Conservation (phyloP, 495 filamentous ascomycete genomes). For the Sabuloglossum arenarium region DNA sequence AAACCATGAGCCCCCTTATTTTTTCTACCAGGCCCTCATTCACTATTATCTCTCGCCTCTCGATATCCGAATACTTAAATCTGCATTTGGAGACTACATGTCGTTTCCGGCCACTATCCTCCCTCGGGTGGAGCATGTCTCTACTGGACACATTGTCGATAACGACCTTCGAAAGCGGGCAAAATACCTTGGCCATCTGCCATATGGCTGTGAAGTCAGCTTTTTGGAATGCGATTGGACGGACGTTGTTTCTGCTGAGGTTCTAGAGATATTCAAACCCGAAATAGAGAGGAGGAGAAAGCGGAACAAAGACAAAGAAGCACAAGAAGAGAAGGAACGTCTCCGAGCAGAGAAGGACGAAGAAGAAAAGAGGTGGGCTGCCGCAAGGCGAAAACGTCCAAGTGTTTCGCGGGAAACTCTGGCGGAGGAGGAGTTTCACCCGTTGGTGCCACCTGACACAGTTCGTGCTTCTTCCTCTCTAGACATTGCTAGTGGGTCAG, state of each 20-base stretch:
- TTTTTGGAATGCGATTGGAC: constrained; percentile 98
- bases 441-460: constrained; percentile 7
- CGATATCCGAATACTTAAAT: constrained; percentile 86
- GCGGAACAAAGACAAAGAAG: constrained; percentile 68
- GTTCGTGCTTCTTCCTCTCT: constrained; percentile 19
- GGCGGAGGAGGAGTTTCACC: neutral
- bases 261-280: constrained; percentile 46
- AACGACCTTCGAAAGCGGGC: constrained; percentile 69
- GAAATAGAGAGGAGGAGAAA: constrained; percentile 67
- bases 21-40: constrained; percentile 76
- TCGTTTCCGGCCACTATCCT: constrained; percentile 77
- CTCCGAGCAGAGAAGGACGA: constrained; percentile 70
- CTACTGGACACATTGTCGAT: constrained; percentile 76
- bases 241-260: constrained; percentile 57
- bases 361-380: constrained; percentile 24
- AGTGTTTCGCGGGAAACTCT: constrained; percentile 9
- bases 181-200: constrained; percentile 82
- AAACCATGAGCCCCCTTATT: constrained; percentile 31
- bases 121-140: constrained; percentile 79
- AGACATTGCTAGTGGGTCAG: constrained; percentile 24
- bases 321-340: constrained; percentile 75
- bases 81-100: constrained; percentile 67
- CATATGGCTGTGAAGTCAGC: constrained; percentile 77
- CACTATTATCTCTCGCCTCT: constrained; percentile 88
- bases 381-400: constrained; percentile 15